phyloP scores from a whole-genome alignment of 768 basidiomycete genomes.

The Lactarius vividus region DNA sequence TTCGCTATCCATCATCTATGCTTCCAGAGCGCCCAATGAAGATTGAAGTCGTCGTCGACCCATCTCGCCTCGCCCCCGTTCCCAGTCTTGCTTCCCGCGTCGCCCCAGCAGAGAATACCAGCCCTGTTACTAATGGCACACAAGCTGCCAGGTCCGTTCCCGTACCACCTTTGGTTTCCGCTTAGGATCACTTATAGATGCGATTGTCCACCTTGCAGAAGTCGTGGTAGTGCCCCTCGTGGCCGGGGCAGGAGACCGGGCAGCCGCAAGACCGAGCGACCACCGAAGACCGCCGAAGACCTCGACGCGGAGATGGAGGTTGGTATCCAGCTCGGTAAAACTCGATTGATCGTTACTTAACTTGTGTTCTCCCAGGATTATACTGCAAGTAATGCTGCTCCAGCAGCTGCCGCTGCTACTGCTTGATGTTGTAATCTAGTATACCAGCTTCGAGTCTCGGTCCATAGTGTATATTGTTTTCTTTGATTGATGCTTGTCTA shows the following conservation, averaged over 20 bases:
- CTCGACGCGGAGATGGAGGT: slow-evolving; percentile 99
- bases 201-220: slow-evolving; percentile 2
- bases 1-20: slow-evolving; percentile 32
- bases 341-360: not conserved
- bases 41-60: slow-evolving; percentile 95
- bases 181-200: not conserved
- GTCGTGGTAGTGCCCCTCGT: slow-evolving; percentile 29
- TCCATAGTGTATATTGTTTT: slow-evolving; percentile 26
- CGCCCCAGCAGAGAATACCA: slow-evolving; percentile 60
- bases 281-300: slow-evolving; percentile 80
- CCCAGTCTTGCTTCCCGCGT: slow-evolving; percentile 79
- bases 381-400: slow-evolving; percentile 53
- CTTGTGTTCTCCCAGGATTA: slow-evolving; percentile 52
- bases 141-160: slow-evolving; percentile 39
- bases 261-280: slow-evolving; percentile 54
- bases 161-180: slow-evolving; percentile 28
- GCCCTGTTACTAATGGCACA: slow-evolving; percentile 35
- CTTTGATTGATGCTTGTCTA: slow-evolving; percentile 20
- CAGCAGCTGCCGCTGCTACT: slow-evolving; percentile 34
- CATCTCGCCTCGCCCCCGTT: slow-evolving; percentile 58
- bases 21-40: slow-evolving; percentile 93
- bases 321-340: slow-evolving; percentile 29
- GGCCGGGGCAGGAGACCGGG: slow-evolving; percentile 47
- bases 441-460: not conserved
- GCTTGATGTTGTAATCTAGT: slow-evolving; percentile 26